Evolutionary conservation across 1,139 yeast genomes (phyloP).

Genomic region (Geotrichum phurueaensis): DNA sequence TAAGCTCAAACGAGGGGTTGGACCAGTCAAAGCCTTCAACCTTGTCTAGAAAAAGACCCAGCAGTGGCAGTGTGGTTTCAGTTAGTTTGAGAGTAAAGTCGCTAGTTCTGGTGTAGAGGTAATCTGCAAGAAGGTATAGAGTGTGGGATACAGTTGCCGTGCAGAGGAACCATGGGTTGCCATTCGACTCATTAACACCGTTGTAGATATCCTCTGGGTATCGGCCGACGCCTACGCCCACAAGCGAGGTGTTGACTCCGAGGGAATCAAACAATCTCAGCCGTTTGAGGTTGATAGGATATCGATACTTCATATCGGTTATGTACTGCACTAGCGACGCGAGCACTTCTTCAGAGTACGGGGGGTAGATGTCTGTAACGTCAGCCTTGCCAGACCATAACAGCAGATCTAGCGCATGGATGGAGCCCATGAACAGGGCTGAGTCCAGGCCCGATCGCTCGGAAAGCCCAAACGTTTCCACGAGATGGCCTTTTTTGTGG

Average conservation of each 20-base stretch:
- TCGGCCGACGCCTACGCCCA: constrained; percentile 77
- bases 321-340: constrained; percentile 33
- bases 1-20: neutral
- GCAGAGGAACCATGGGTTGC: constrained; percentile 93
- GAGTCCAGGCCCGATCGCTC: constrained; percentile 71
- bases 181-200: constrained; percentile 66
- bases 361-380: constrained; percentile 27
- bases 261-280: constrained; percentile 32
- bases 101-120: constrained; percentile 37
- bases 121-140: constrained; percentile 35
- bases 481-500: constrained; percentile 46
- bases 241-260: constrained; percentile 21
- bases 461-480: constrained; percentile 57
- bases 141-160: constrained; percentile 75
- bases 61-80: constrained; percentile 26
- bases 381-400: constrained; percentile 50
- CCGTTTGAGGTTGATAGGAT: constrained; percentile 61
- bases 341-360: constrained; percentile 31
- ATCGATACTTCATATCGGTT: constrained; percentile 62
- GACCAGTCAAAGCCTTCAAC: constrained; percentile 19
- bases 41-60: constrained; percentile 26
- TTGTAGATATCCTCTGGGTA: constrained; percentile 92
- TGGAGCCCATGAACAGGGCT: constrained; percentile 65
- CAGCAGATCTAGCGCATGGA: constrained; percentile 38
- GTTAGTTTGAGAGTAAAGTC: constrained; percentile 29